Percentiles rank a stretch among this genome's conserved stretches.
Evolutionary conservation across 2,329 filamentous ascomycete species (phyloP).

Genomic region (Ophiocordyceps robertsii): DNA sequence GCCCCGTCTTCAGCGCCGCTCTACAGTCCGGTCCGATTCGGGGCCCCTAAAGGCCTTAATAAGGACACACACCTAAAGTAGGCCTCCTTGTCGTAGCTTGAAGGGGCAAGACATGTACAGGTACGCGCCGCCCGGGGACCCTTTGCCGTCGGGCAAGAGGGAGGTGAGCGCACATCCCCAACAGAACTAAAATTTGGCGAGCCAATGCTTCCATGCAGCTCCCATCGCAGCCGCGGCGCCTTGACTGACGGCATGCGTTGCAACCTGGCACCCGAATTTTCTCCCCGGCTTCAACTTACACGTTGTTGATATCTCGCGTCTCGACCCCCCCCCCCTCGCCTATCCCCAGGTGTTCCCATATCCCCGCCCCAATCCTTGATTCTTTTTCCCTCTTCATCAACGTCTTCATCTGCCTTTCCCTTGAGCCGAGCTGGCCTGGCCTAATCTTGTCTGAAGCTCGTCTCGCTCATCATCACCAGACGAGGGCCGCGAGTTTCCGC

Average conservation of each 20-base stretch:
- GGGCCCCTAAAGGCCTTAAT: neutral
- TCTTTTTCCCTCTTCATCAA: slow-evolving; percentile 1
- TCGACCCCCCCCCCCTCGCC: neutral
- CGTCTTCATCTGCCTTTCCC: neutral
- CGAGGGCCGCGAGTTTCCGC: slow-evolving; percentile 2
- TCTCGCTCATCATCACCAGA: neutral
- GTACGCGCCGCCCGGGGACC: neutral
- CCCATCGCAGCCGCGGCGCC: too few relatives aligned
- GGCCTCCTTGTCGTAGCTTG: neutral
- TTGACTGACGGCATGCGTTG: neutral
- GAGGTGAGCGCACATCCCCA: slow-evolving; percentile 23
- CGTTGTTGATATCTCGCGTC: slow-evolving; percentile 11
- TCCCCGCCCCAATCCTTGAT: neutral
- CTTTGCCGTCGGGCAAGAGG: neutral
- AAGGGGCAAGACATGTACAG: neutral
- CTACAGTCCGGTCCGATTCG: neutral
- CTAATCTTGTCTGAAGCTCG: slow-evolving; percentile 3
- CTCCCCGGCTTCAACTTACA: slow-evolving; percentile 17
- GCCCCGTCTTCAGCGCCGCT: neutral
- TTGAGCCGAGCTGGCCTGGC: neutral
- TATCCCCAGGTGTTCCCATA: neutral
- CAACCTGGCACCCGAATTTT: slow-evolving; percentile 9
- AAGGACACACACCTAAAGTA: neutral
- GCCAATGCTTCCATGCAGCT: slow-evolving; percentile 2
- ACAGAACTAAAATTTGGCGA: slow-evolving; percentile 23